Conservation (phyloP, 2,329 filamentous ascomycete genomes). For the Huntiella decipiens region DNA sequence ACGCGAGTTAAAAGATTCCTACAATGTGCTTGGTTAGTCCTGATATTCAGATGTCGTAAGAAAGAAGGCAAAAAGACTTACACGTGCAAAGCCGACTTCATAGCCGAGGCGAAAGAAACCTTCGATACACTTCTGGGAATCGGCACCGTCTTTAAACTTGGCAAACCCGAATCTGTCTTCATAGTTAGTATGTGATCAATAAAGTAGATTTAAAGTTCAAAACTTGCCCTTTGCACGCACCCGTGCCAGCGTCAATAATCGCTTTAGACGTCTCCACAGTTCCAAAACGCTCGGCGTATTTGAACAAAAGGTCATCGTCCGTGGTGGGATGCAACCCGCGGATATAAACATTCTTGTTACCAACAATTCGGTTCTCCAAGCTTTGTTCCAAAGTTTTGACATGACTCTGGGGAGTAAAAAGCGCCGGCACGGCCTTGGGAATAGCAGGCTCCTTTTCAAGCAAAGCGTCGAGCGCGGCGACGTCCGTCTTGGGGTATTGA, state of each 20-base stretch:
- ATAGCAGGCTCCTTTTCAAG: constrained; percentile 63
- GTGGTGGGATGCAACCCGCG: constrained; percentile 89
- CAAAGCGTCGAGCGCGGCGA: constrained; percentile 41
- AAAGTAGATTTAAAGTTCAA: not conserved
- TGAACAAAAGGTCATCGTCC: constrained; percentile 70
- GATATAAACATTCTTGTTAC: constrained; percentile 96
- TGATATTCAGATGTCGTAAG: not conserved
- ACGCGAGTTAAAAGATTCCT: constrained; percentile 97
- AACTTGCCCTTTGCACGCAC: constrained; percentile 83
- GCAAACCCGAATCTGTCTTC: constrained; percentile 75
- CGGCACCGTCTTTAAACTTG: constrained; percentile 71
- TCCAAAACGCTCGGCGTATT: constrained; percentile 74
- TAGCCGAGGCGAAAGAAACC: constrained; percentile 90
- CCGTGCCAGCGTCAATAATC: constrained; percentile 86
- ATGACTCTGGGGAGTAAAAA: constrained; percentile 67
- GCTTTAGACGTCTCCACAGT: constrained; percentile 94
- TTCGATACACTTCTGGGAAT: constrained; percentile 90
- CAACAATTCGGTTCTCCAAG: constrained; percentile 73
- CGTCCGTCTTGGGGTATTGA: constrained; percentile 21
- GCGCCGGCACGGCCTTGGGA: constrained; percentile 74
- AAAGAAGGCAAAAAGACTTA: constrained; percentile 24
- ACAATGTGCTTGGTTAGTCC: constrained; percentile 13
- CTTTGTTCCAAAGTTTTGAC: constrained; percentile 86
- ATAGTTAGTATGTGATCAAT: not conserved
- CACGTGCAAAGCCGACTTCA: constrained; percentile 90